Conservation (phyloP, 768 basidiomycete genomes). For the Gloeopeniophorella convolvens region DNA sequence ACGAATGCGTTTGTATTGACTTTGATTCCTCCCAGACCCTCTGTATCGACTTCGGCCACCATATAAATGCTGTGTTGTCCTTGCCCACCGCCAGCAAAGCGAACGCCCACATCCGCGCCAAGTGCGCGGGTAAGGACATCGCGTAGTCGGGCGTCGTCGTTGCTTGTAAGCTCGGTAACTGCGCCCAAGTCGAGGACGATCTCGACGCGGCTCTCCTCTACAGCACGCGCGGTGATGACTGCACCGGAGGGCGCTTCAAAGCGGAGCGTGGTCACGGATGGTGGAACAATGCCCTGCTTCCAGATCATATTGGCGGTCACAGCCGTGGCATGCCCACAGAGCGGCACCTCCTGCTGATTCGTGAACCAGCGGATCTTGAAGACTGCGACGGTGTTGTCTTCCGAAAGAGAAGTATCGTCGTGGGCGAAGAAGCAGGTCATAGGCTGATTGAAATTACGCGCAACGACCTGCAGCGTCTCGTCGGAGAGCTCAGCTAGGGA, state of each 20-base stretch:
- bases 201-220: not conserved
- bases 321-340: constrained; percentile 31
- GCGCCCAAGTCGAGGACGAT: constrained; percentile 3
- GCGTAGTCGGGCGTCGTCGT: not conserved
- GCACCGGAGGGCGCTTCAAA: not conserved
- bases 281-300: not conserved
- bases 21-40: constrained; percentile 7
- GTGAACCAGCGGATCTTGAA: constrained; percentile 27
- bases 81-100: not conserved
- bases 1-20: constrained; percentile 20
- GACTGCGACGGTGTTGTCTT: not conserved
- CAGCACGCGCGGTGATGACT: not conserved
- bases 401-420: not conserved
- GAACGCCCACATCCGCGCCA: not conserved
- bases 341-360: constrained; percentile 20
- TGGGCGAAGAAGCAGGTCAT: constrained; percentile 14
- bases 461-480: constrained; percentile 11
- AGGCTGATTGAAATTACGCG: constrained; percentile 15
- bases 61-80: constrained; percentile 12
- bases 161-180: not conserved
- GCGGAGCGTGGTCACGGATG: not conserved
- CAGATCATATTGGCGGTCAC: constrained; percentile 20
- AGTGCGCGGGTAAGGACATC: not conserved
- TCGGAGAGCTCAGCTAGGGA: constrained; percentile 2
- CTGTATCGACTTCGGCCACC: constrained; percentile 21